phyloP scores from a whole-genome alignment of 768 basidiomycete species.

The Lentinula detonsa region DNA sequence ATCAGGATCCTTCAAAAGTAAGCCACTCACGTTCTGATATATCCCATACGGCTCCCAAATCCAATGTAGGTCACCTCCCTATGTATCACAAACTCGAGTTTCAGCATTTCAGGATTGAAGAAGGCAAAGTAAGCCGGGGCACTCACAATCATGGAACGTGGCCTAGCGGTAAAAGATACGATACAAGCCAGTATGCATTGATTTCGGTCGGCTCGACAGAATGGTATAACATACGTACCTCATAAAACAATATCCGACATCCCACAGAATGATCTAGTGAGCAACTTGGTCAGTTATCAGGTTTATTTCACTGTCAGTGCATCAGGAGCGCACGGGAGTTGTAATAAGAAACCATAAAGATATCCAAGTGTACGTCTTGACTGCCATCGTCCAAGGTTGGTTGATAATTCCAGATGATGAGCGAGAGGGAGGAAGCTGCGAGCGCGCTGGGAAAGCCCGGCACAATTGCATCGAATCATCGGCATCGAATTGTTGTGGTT shows the following conservation, averaged over 20 bases:
- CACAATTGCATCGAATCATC: too few species aligned
- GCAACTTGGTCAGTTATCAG: neutral
- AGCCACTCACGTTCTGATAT: conserved; percentile 55
- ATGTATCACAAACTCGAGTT: neutral
- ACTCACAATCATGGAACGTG: conserved; percentile 6
- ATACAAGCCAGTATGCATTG: neutral
- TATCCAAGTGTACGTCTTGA: conserved; percentile 51
- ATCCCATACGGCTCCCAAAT: conserved; percentile 81
- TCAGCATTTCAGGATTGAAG: neutral
- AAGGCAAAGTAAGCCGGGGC: too few species aligned
- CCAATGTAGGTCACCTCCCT: conserved; percentile 89
- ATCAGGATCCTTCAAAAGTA: too few species aligned
- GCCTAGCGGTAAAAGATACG: neutral
- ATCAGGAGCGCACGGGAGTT: conserved; percentile 26
- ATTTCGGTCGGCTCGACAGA: neutral
- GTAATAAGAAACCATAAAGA: conserved; percentile 66
- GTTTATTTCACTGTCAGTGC: neutral
- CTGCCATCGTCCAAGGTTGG: conserved; percentile 28
- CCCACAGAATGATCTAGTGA: conserved; percentile 59
- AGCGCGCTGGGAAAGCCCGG: too few species aligned
- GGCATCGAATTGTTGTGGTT: too few species aligned
- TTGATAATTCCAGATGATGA: too few species aligned
- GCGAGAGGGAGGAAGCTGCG: too few species aligned
- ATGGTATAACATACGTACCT: conserved; percentile 37
- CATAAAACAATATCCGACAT: conserved; percentile 74